Evolutionary conservation across 495 filamentous ascomycete genomes (phyloP), one percentile per base, ranked within the genome.

Genomic region (Penicillium subrubescens): DNA sequence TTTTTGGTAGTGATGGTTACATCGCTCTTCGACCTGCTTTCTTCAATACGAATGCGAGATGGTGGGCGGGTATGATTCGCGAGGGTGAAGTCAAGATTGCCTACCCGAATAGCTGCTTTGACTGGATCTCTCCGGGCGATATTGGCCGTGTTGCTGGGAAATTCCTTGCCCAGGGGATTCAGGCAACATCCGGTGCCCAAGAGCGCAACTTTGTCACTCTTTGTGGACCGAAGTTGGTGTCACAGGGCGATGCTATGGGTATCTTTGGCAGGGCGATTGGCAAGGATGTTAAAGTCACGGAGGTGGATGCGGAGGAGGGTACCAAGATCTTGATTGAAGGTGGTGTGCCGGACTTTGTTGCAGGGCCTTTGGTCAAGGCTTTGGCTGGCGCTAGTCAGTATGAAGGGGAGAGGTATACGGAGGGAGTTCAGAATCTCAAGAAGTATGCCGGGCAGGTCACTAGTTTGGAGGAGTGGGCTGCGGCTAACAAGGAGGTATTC

Each of bases 61-160:
- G 62, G 59, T 72, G 55, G 61, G 56, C 51, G 59, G 48, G 43
- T 21, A 55, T 35, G 23, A 69, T 75, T 35, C n/a, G 43, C 12
- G 63, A 56, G 11, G 68, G 67, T 2, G 70, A 68, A 43, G 70
- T 77, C 12, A 70, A 68, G 27, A 56, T 68, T 23, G 43, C 51
- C 3, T 60, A 57, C n/a, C 63, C 69, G 4, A 37, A 65, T 10
- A 41, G 63, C 37, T 60, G 61, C 46, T 52, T 71, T 19, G 75
- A 78, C 55, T 67, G 57, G 17, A 73, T 78, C 34, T 46, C 72
- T 3, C 74, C 75, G 3, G 61, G 54, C 0, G 75, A 78, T 66
- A 73, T 78, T 34, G 75, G 75, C 19, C 14, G 61, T 1, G 69
- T 76, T 23, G 53, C 54, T 34, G 75, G 75, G 11, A 70, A 57